Base-by-base conservation (phyloP, 257 asterid species). In the Jacaranda mimosifolia region DNA sequence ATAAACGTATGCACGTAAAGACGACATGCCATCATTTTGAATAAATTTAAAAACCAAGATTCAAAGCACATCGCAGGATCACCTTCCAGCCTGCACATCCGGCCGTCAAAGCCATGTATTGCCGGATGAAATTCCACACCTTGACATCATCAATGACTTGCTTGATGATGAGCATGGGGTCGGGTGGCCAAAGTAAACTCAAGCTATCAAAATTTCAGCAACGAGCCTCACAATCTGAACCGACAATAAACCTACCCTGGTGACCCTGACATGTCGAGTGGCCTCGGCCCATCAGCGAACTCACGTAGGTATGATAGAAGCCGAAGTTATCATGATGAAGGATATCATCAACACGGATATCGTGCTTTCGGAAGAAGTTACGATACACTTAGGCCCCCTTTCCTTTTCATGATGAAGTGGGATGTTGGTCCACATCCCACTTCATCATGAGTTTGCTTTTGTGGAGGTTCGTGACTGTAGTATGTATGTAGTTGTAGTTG, bases 71-170 rank as follows among this genome's bases (percentile, higher is more conserved):
- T 76, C 89, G 26, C 89, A 79, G 77, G 90, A 91, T 72, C 90
- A 81, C 67, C 81, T 83, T 35, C 90, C 85, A 40, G 86, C 91
- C 46, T 68, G 87, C 90, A 88, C 88, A 11, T 92, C 96, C 3
- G 87, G 91, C 46, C 93, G 89, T 68, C 92, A 86, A 67, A 78
- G 76, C 80, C 84, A 86, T 9, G 72, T 52, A 8, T 15, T 80
- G 49, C 85, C 76, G 0, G 96, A 90, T 32, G 92, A 86, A 5
- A 86, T 86, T 63, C 92, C 92, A 3, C 90, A 88, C 77, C 81
- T 93, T 38, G 94, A 85, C 85, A 91, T 93, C 80, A 93, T 93
- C 80, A 93, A 93, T 5, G 97, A 91, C 77, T 83, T 94, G 84
- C 94, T 94, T 7, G 97, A 92, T 21, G 97, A 94, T 12, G 97